These are phyloP conservation scores for Pseudogymnoascus pannorum DNA, from an alignment of 2,329 filamentous ascomycete genomes.

Conservation along the genomic window DNA sequence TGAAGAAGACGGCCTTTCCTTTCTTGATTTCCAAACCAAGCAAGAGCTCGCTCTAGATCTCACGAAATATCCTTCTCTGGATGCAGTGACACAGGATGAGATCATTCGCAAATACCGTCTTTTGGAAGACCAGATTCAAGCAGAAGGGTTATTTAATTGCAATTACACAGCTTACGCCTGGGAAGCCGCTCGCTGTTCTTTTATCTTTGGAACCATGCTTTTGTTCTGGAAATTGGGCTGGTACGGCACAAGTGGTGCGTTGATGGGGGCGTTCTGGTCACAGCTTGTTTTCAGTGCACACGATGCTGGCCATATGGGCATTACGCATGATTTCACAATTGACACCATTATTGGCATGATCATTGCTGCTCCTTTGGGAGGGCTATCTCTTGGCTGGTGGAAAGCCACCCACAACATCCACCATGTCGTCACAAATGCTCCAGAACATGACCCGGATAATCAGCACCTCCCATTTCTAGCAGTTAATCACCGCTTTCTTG, in stretches of 20 bases:
- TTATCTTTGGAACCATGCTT: constrained; percentile 57
- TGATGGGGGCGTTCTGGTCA: constrained; percentile 83
- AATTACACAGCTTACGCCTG: constrained; percentile 72
- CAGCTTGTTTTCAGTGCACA: constrained; percentile 91
- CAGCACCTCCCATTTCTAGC: constrained; percentile 86
- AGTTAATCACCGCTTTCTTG: constrained; percentile 72
- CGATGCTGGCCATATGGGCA: constrained; percentile 94
- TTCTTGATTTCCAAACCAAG: no score
- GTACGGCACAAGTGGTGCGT: constrained; percentile 64
- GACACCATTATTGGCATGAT: constrained; percentile 85
- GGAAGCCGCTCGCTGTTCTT: constrained; percentile 64
- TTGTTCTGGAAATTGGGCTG: constrained; percentile 54
- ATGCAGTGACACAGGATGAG: constrained; percentile 62
- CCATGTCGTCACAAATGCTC: constrained; percentile 90
- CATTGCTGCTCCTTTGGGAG: constrained; percentile 83
- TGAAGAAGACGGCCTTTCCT: no score
- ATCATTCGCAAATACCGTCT: constrained; percentile 78
- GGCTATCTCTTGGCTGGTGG: constrained; percentile 93
- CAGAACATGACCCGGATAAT: constrained; percentile 94
- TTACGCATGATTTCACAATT: constrained; percentile 79
- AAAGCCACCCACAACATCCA: constrained; percentile 95
- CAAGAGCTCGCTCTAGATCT: no score
- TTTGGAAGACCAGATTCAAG: constrained; percentile 63
- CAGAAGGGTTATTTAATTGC: constrained; percentile 74
- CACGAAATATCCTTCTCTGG: constrained; percentile 72